phyloP scores from a whole-genome alignment of 768 basidiomycete genomes.

The Phanerodontia chrysosporium region DNA sequence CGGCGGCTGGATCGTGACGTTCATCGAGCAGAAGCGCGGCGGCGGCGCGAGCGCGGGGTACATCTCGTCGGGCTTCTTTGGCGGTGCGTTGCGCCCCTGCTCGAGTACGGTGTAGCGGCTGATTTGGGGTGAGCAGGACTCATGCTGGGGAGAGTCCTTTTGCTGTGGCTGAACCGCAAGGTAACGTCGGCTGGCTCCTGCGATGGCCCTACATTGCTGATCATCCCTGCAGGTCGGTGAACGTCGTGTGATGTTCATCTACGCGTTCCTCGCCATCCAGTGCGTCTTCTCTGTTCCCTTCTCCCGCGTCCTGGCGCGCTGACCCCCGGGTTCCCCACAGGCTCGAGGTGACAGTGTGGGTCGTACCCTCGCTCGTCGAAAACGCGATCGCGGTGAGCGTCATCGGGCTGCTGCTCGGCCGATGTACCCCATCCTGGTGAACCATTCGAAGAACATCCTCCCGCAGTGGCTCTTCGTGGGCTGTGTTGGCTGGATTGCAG shows the following conservation, averaged over 20 bases:
- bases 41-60: conserved; percentile 37
- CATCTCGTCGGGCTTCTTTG: conserved; percentile 40
- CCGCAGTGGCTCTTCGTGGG: conserved; percentile 67
- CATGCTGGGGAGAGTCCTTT: conserved; percentile 20
- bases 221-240: conserved; percentile 20
- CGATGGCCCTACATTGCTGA: no score
- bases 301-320: background rate
- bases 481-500: conserved; percentile 37
- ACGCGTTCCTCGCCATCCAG: conserved; percentile 23
- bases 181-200: no score
- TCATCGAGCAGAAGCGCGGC: conserved; percentile 33
- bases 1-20: conserved; percentile 46
- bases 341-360: conserved; percentile 50
- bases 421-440: conserved; percentile 59
- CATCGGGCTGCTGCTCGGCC: conserved; percentile 39
- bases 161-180: conserved; percentile 24
- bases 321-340: conserved; percentile 19
- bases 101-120: background rate
- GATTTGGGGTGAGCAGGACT: conserved; percentile 25
- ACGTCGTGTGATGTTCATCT: conserved; percentile 22
- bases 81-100: conserved; percentile 18
- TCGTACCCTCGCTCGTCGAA: conserved; percentile 44
- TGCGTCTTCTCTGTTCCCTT: conserved; percentile 5
- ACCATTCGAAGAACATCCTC: conserved; percentile 60
- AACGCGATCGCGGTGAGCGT: conserved; percentile 43